These are phyloP conservation scores for Biscogniauxia mediterranea DNA, from an alignment of 2,329 filamentous ascomycete species.

Conservation along the genomic window DNA sequence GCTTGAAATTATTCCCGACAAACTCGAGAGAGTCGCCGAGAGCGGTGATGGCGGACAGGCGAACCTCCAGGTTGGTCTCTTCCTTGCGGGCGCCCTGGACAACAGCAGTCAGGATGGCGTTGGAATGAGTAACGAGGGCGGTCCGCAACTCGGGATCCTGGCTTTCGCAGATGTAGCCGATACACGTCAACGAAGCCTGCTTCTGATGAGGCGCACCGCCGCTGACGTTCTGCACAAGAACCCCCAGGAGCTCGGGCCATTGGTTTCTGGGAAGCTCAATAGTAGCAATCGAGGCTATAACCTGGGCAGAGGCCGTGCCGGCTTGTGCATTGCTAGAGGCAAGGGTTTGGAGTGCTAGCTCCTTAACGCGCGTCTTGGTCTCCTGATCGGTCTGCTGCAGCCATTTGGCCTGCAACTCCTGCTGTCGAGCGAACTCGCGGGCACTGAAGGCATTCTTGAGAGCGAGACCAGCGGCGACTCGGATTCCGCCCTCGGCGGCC, in stretches of 20 bases:
- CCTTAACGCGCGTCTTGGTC: conserved; percentile 86
- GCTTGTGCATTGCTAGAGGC: conserved; percentile 76
- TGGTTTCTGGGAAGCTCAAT: conserved; percentile 92
- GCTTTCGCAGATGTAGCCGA: conserved; percentile 97
- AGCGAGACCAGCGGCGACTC: conserved; percentile 91
- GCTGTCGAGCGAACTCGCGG: conserved; percentile 82
- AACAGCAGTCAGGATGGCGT: conserved; percentile 95
- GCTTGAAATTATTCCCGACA: conserved; percentile 96
- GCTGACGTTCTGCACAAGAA: conserved; percentile 89
- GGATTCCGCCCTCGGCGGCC: conserved; percentile 74
- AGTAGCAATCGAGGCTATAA: conserved; percentile 89
- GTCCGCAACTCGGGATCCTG: conserved; percentile 84
- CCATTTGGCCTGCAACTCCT: conserved; percentile 93
- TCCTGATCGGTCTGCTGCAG: conserved; percentile 75
- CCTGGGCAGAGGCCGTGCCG: conserved; percentile 86
- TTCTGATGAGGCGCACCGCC: conserved; percentile 84
- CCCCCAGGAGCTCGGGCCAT: conserved; percentile 89
- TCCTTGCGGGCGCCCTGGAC: conserved; percentile 97
- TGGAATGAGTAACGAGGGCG: conserved; percentile 81
- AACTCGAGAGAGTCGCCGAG: conserved; percentile 97
- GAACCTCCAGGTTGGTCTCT: conserved; percentile 87
- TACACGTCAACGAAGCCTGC: conserved; percentile 91
- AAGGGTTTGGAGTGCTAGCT: conserved; percentile 84
- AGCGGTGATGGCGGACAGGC: conserved; percentile 87
- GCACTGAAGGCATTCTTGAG: conserved; percentile 98